Evolutionary conservation across 352 stramenopile species (phyloP), one percentile per base, ranked within the genome.

Genomic region (Pythium vanterpoolii): DNA sequence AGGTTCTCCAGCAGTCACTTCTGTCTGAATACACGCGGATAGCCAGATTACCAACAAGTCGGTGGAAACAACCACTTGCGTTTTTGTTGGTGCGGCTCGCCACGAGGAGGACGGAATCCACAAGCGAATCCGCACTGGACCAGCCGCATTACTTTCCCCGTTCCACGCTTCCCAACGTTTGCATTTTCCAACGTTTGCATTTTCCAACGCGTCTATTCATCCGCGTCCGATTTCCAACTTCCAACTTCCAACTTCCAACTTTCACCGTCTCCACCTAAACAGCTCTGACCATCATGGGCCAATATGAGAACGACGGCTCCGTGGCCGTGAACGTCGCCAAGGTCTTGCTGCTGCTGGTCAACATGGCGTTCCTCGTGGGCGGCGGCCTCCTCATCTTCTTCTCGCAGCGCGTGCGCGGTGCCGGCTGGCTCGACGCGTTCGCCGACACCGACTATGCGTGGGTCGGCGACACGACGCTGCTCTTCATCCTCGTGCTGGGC

Each of bases 351-450:
- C 61, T 95, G 64, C 72, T 95, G 30, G 67, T 95, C 28, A 95
- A 95, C 70, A 89, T 95, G 78, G 73, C 68, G 45, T 93, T 92
- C 68, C 78, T 95, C 69, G 78, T 93, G 38, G 68, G 57, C 53
- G 86, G 86, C 42, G 79, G 74, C 18, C 71, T 95, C 55, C 72
- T 95, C 47, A 78, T 92, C 64, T 92, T 90, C 62, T 90, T 95
- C 54, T 84, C 79, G 58, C 78, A 90, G 53, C 70, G 79, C 52
- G 71, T 89, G 40, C 78, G 83, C 62, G 69, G 26, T 13, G 79
- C 69, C 0, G 86, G 86, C 33, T 95, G 86, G 86, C 51, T 89
- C 24, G 77, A 92, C 23, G 82, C 72, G 18, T 92, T 92, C 61
- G 31, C n/a, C 31, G 53, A 87, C 59, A 69, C 75, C 33, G 78